Evolutionary conservation across 1,284 basidiomycete genomes (phyloP), one percentile per base, ranked within the genome.

Genomic region (Malassezia japonica): DNA sequence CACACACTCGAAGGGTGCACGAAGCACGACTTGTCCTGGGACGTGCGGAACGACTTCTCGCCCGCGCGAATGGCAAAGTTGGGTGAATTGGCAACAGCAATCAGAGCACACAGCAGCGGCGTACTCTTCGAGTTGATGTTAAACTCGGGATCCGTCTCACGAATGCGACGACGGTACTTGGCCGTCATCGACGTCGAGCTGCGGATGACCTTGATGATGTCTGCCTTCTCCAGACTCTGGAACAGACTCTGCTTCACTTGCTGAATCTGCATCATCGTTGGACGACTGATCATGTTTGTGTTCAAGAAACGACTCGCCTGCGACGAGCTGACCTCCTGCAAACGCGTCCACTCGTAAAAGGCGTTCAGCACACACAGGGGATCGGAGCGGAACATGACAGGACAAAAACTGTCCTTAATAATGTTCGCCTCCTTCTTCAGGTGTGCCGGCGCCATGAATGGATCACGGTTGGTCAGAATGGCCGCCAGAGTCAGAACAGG

Each of bases 1-100:
- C 92, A 94, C 49, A 95, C 87, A 60, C 86, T 89, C 5, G 84
- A 84, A 1, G 85, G 82, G 67, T 92, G 88, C 54, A 94, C 86
- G 59, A 85, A 79, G 8, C 79, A 56, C 59, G 90, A 88, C 81
- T 87, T 91, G 68, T 96, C 91, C 62, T 83, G 81, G 15, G 81
- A 78, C 2, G 91, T 95, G 20, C 87, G 79, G 62, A 84, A 83
- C 1, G 78, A 78, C 70, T 79, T 83, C 43, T 85, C 83, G 6
- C 81, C 80, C n/a, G 80, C 82, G 31, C 85, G 78, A 47, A 95
- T 81, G 2, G 87, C 90, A 75, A 90, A 94, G 74, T 94, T 92
- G n/a, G 91, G 91, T 60, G 90, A 87, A 0, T 81, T 82, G 0
- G 87, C 87, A 46, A 88, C 81, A 2, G 89, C 82, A 61, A 95